Evolutionary conservation across 306 rosid species (phyloP).

Genomic region (Medicago lupulina): DNA sequence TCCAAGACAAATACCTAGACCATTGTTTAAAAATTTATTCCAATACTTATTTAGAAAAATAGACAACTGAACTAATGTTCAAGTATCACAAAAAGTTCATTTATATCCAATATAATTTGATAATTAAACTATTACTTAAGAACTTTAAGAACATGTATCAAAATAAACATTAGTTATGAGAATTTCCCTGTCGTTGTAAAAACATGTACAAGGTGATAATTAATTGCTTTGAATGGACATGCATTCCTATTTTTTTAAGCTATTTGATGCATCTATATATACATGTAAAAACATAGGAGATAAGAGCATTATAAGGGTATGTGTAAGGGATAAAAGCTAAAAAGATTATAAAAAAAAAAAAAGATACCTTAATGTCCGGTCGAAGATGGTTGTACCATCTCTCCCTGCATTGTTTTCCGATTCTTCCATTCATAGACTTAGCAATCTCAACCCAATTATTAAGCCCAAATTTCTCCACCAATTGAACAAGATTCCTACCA

Average conservation of each 20-base stretch:
- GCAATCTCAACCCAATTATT: conserved; percentile 78
- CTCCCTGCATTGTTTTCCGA: conserved; percentile 87
- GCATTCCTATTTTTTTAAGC: background rate
- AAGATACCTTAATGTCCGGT: conserved; percentile 70
- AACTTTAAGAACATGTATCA: background rate
- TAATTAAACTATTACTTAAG: background rate
- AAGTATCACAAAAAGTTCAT: background rate
- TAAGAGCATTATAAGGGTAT: background rate
- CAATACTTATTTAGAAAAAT: too few relatives aligned
- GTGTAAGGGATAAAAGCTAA: background rate
- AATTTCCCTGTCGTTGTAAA: background rate
- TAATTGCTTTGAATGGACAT: conserved; percentile 1
- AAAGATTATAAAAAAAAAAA: background rate
- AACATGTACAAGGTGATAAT: background rate
- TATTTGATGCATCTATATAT: background rate
- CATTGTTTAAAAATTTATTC: too few relatives aligned
- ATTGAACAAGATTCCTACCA: conserved; percentile 53
- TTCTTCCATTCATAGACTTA: conserved; percentile 56
- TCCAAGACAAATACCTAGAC: too few relatives aligned
- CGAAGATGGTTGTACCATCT: conserved; percentile 89
- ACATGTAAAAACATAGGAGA: background rate
- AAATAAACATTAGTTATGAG: background rate
- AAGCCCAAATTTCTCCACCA: conserved; percentile 56
- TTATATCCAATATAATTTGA: background rate
- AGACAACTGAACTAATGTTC: too few relatives aligned